Evolutionary conservation across 441 rosid genomes (phyloP).

Genomic region (Breynia disticha): DNA sequence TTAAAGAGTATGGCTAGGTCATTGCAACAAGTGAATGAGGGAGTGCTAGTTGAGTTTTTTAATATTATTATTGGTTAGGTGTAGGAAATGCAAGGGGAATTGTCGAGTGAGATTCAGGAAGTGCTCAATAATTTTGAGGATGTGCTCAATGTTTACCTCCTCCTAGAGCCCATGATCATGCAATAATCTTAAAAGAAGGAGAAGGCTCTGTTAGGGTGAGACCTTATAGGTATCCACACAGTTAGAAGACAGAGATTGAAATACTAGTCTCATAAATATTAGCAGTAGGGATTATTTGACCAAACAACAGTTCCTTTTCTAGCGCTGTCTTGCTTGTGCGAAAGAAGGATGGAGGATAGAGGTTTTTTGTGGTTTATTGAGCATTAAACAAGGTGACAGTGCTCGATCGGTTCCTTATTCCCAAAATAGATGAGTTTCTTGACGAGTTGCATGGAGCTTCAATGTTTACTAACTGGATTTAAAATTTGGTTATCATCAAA

Average conservation of each 20-base stretch:
- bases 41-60: no score
- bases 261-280: neutral
- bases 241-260: constrained; percentile 2
- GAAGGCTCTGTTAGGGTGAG: neutral
- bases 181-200: neutral
- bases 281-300: neutral
- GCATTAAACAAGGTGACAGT: neutral
- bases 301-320: neutral
- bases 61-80: no score
- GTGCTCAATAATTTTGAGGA: neutral
- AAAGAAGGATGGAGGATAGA: no score
- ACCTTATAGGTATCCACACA: neutral
- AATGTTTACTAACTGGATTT: constrained; percentile 3
- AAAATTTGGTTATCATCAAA: neutral
- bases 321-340: neutral
- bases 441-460: neutral
- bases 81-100: no score
- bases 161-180: neutral
- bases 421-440: neutral
- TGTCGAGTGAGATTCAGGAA: no score
- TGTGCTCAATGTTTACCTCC: no score
- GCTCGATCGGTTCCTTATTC: neutral
- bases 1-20: no score
- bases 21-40: no score
- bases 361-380: no score